These are phyloP conservation scores for Colletotrichum tanaceti DNA, from an alignment of 2,329 filamentous ascomycete genomes.

Conservation along the genomic window DNA sequence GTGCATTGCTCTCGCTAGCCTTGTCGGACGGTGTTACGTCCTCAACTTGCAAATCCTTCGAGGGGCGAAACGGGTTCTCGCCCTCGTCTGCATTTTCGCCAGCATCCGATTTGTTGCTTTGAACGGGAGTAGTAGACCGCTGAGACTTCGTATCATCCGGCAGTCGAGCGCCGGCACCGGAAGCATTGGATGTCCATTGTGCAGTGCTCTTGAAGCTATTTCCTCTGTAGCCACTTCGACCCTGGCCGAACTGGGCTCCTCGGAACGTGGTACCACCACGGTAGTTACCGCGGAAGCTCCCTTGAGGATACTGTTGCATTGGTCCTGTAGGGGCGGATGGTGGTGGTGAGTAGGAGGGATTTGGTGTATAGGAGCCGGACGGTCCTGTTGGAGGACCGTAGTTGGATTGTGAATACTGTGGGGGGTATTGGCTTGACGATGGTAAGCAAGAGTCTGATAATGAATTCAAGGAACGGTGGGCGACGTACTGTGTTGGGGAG, in stretches of 20 bases:
- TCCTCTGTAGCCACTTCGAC: constrained; percentile 66
- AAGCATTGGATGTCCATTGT: constrained; percentile 73
- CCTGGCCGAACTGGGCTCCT: constrained; percentile 66
- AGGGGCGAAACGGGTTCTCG: constrained; percentile 71
- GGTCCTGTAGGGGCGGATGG: constrained; percentile 70
- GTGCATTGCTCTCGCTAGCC: constrained; percentile 62
- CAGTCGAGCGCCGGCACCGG: constrained; percentile 57
- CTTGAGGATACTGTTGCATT: constrained; percentile 63
- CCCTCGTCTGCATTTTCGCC: constrained; percentile 59
- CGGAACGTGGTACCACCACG: constrained; percentile 66
- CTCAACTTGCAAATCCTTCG: constrained; percentile 74
- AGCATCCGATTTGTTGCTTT: constrained; percentile 44
- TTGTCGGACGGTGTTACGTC: constrained; percentile 60
- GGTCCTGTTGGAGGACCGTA: constrained; percentile 65
- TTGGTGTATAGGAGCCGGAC: constrained; percentile 65
- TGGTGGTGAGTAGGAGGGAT: constrained; percentile 60
- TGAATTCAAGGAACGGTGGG: background rate
- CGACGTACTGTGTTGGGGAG: constrained; percentile 50
- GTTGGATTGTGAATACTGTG: constrained; percentile 68
- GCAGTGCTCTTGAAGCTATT: constrained; percentile 70
- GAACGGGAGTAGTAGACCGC: constrained; percentile 40
- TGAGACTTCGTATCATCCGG: constrained; percentile 49
- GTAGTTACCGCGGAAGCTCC: constrained; percentile 58
- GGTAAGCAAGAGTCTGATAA: constrained; percentile 13
- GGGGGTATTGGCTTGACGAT: constrained; percentile 67